Percentiles rank a stretch among this genome's conserved stretches.
phyloP scores from a whole-genome alignment of 2,329 filamentous ascomycete species.

The Stagonosporopsis vannaccii region DNA sequence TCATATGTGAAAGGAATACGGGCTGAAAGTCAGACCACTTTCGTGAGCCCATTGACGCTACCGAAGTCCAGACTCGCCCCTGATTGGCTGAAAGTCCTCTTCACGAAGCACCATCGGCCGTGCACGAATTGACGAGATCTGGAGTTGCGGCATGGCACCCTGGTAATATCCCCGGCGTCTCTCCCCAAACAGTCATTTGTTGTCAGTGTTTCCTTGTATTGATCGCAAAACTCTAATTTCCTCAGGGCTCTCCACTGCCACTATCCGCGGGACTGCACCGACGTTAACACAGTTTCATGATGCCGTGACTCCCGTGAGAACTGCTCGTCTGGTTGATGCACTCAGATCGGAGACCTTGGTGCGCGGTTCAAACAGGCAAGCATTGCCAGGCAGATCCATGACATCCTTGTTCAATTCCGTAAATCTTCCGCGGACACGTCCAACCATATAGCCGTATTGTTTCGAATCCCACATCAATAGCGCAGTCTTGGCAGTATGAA shows the following conservation, averaged over 20 bases:
- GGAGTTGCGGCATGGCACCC: slow-evolving; percentile 11
- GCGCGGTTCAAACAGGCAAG: background rate
- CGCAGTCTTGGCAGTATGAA: background rate
- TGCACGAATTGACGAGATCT: slow-evolving; percentile 12
- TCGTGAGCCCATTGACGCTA: slow-evolving; percentile 2
- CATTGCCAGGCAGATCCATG: background rate
- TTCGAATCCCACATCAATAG: slow-evolving; percentile 1
- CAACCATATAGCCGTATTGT: background rate
- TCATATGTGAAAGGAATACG: background rate
- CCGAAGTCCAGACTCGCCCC: slow-evolving; percentile 1
- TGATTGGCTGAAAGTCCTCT: slow-evolving; percentile 5
- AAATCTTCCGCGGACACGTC: background rate
- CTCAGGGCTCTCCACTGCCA: background rate
- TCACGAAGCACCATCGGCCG: slow-evolving; percentile 7
- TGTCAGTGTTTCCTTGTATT: background rate
- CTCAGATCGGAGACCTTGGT: background rate
- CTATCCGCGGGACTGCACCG: background rate
- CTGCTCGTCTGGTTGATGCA: background rate
- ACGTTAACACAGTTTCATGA: background rate
- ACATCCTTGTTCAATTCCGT: background rate
- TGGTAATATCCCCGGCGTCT: background rate
- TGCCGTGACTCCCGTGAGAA: background rate
- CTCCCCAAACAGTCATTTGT: background rate
- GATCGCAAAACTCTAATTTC: background rate
- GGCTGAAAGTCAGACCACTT: slow-evolving; percentile 13